These are phyloP conservation scores for Phytophthora europaea DNA, from an alignment of 352 stramenopile genomes.

Conservation along the genomic window DNA sequence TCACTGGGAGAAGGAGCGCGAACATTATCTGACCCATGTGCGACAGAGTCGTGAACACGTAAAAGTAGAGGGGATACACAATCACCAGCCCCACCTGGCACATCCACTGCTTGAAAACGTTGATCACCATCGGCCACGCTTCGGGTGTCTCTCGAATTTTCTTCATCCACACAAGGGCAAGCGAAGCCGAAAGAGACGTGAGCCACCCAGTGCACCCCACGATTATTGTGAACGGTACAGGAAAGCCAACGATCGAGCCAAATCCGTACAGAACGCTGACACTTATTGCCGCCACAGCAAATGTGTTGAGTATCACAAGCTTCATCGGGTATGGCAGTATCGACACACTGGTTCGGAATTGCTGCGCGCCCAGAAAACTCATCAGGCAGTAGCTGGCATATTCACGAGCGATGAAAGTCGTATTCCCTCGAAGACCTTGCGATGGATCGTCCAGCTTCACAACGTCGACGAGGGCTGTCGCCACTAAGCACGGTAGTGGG, in stretches of 20 bases:
- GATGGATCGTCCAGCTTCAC: background rate
- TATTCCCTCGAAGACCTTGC: background rate
- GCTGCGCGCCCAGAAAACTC: background rate
- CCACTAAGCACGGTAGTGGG: background rate
- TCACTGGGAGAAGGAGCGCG: background rate
- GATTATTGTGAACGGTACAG: background rate
- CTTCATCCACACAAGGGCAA: background rate
- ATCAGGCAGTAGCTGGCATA: slow-evolving; percentile 1
- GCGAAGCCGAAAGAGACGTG: background rate
- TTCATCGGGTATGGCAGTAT: background rate
- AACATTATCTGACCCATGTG: background rate
- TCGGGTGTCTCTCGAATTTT: background rate
- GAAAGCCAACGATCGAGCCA: background rate
- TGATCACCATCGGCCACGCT: slow-evolving; percentile 1
- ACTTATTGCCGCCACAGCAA: background rate
- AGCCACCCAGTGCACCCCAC: background rate
- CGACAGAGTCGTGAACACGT: background rate
- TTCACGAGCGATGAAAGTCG: background rate
- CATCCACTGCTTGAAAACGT: slow-evolving; percentile 4
- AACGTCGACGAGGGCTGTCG: background rate
- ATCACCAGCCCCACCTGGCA: background rate
- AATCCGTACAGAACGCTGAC: background rate
- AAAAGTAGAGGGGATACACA: background rate
- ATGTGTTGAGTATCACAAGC: background rate
- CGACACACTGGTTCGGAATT: background rate